Base-by-base conservation (phyloP, 1,284 basidiomycete genomes). In the Heterobasidion irregulare region DNA sequence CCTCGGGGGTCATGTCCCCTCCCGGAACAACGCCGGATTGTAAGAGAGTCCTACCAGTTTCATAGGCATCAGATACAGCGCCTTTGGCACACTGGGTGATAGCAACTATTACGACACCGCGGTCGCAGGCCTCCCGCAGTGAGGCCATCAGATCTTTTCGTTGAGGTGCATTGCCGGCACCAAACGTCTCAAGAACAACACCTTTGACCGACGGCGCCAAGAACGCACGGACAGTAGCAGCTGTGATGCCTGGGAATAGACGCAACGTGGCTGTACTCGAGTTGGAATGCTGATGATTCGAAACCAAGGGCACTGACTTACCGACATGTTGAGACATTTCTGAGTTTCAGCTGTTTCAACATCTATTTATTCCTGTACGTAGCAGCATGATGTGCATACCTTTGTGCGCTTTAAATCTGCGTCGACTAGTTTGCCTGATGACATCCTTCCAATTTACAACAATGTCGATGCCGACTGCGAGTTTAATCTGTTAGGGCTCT, bases 1-100 rank as follows among this genome's bases (percentile, higher is more conserved):
- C 92, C 79, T 97, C 94, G 12, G 92, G 91, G 1, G 94, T 96
- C 94, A 97, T 96, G 68, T 97, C 94, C 32, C 80, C 83, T 8
- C 89, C 90, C 0, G 88, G 78, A 26, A 92, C 78, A 32, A 93
- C 83, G 1, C 92, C 90, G n/a, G 74, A 77, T 54, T 80, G 78
- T 15, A 86, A 73, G 7, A 97, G 73, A 5, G 83, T 82, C 59
- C 85, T 78, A 6, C 93, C 92, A 13, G 91, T 87, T 65, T 90
- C 89, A 63, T 96, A 95, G 6, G 83, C 80, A 63, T 84, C 80
- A 2, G 85, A 86, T 15, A 94, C 90, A 2, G 86, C 78, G 13
- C 91, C 92, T 66, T 89, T 93, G 13, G 84, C 68, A 66, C 94
- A 96, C 65, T 97, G 94, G 0, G 92, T 88, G 56, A 96, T 94